Evolutionary conservation across 257 asterid species (phyloP), one percentile per base, ranked within the genome.

Genomic region (Paraleonurus japonicus): DNA sequence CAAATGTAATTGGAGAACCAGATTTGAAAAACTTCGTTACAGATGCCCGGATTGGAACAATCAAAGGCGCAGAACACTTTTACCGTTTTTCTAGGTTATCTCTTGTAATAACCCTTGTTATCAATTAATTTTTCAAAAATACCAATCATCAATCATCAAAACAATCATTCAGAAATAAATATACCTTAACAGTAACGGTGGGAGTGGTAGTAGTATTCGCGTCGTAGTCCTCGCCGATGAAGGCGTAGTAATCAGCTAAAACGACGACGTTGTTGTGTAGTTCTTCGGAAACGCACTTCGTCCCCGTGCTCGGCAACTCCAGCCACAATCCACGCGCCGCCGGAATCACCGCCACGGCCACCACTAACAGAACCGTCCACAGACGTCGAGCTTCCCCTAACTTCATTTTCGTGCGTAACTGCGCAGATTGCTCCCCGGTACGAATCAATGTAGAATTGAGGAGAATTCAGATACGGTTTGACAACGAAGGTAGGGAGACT

Each of bases 281-380:
- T 4, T 89, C 97, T 70, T 93, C 97, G 17, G 95, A 88, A 10
- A 93, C 69, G 71, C 98, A 93, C 83, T 87, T 93, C 39, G 87
- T 57, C n/a, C 92, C 98, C 30, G 88, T 26, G 20, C 67, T 76
- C 41, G 98, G 95, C 61, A 93, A 19, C 19, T 87, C 93, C 75
- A 90, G 15, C 97, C 97, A 93, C 69, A 93, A 15, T 2, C 94
- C 92, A 22, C 73, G 83, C 61, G 81, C 89, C 63, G 69, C 81
- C 54, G 94, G 92, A 4, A 79, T 20, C 75, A 71, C 61, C 62
- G 71, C 78, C 68, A 24, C 76, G 60, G 81, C 79, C 54, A 65
- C 69, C 39, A 73, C 37, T 23, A 80, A 8, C 5, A 82, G 32
- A 76, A 70, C 73, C 65, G 82, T 33, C 78, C 80, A 68, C 33